Evolutionary conservation across 1,284 basidiomycete genomes (phyloP), one percentile per base, ranked within the genome.

Genomic region (Phellinidium pouzarii): DNA sequence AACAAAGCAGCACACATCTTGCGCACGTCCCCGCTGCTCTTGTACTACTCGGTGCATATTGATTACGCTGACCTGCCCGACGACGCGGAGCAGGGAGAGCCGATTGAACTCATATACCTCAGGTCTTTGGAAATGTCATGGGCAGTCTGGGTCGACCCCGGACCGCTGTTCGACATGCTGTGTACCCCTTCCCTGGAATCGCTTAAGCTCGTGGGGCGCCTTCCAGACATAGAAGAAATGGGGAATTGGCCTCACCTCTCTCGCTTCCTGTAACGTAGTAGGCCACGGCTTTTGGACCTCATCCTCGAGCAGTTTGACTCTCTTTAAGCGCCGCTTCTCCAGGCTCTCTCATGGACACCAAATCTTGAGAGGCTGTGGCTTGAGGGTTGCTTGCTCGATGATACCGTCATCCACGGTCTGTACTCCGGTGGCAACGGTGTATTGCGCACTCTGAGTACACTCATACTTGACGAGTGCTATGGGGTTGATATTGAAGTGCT

Each of bases 281-380:
- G 20, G 3, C 48, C 52, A 7, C 51, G 38, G 2, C 37, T 52
- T 37, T n/a, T 27, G 23, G 40, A 54, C 25, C 43, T 57, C 31
- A 53, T 50, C 4, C 43, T 57, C 25, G 48, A 45, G 34, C 19
- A 50, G 19, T 44, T 57, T 25, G 55, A 57, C 40, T 53, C 45
- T 29, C 53, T 57, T 20, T 44, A 53, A n/a, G 40, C 37, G 12
- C 14, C 25, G 5, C 25, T 57, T 17, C 34, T 53, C 4, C 27
- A 34, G 8, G 26, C 38, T 9, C 40, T 57, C 19, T 19, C 55
- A 14, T n/a, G 41, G 9, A 22, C 34, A 6, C 45, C 44, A 6
- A 9, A 25, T 6, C 46, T 57, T 19, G 51, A 57, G 49, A 31
- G 48, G 12, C 48, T 57, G 14, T 53, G 52, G 52, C 43, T 57